Conservation (phyloP, 1,284 basidiomycete genomes). For the Puccinia horiana region DNA sequence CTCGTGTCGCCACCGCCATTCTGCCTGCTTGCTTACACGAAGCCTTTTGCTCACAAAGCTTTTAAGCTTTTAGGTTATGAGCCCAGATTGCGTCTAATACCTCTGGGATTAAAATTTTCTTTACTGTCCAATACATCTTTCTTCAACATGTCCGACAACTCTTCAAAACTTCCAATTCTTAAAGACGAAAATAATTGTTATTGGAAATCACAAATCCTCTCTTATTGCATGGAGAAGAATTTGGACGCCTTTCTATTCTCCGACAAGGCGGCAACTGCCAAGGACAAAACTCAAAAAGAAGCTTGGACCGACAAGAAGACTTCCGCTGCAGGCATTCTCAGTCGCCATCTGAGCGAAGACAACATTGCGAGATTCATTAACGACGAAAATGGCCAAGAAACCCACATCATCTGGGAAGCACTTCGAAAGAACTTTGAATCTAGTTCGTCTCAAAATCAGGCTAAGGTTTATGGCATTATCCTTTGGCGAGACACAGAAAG, state of each 20-base stretch:
- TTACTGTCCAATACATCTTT: background rate
- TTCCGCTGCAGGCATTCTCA: background rate
- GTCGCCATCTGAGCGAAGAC: background rate
- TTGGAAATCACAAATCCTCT: background rate
- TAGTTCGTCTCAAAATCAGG: too few species aligned
- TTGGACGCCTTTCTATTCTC: background rate
- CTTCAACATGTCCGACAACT: too few species aligned
- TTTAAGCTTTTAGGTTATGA: too few species aligned
- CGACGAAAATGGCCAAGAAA: background rate
- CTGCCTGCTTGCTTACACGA: too few species aligned
- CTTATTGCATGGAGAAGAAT: background rate
- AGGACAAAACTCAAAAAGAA: background rate
- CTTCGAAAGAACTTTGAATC: background rate
- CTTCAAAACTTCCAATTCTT: background rate
- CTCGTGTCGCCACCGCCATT: too few species aligned
- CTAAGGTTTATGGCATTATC: too few species aligned
- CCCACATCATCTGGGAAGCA: background rate
- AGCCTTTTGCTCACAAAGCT: background rate
- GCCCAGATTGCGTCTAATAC: too few species aligned
- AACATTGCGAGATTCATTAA: background rate
- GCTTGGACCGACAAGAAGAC: background rate
- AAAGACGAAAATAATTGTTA: background rate
- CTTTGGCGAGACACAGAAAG: too few species aligned
- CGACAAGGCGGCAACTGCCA: background rate
- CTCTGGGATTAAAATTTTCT: too few species aligned